Conservation (phyloP, 2,329 filamentous ascomycete species). For the Microthyrium microscopicum region DNA sequence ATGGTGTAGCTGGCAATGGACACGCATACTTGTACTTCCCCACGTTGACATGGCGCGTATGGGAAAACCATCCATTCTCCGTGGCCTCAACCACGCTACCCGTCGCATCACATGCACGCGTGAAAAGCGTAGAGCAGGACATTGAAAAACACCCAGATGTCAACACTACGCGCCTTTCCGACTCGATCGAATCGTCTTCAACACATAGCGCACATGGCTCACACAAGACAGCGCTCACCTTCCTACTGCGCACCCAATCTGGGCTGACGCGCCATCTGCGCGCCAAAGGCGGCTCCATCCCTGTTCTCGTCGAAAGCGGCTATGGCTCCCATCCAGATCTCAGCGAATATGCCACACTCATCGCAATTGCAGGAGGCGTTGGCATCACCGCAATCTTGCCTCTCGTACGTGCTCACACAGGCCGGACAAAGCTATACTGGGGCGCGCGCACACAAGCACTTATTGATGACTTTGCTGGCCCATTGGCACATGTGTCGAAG, state of each 20-base stretch:
- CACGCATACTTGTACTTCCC: constrained; percentile 34
- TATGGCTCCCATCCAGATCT: constrained; percentile 17
- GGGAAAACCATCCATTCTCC: constrained; percentile 38
- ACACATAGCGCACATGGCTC: too few species aligned
- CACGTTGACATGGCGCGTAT: constrained; percentile 19
- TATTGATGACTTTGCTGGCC: constrained; percentile 16
- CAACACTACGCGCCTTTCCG: too few species aligned
- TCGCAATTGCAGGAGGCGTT: constrained; percentile 32
- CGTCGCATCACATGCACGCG: too few species aligned
- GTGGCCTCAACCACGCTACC: not conserved
- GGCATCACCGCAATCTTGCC: constrained; percentile 30
- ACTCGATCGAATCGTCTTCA: too few species aligned
- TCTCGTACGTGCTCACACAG: constrained; percentile 16
- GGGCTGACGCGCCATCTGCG: constrained; percentile 32
- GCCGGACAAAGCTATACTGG: constrained; percentile 22
- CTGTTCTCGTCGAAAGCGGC: constrained; percentile 24
- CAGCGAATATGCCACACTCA: constrained; percentile 11
- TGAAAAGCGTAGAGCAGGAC: too few species aligned
- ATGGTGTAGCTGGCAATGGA: constrained; percentile 19
- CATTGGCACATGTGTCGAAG: constrained; percentile 17
- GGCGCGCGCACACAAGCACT: constrained; percentile 18
- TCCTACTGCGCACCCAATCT: constrained; percentile 19
- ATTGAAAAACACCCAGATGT: too few species aligned
- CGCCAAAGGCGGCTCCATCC: constrained; percentile 12
- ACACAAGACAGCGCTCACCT: too few species aligned